phyloP scores from a whole-genome alignment of 305 asterid species.

The Euphrasia arctica region DNA sequence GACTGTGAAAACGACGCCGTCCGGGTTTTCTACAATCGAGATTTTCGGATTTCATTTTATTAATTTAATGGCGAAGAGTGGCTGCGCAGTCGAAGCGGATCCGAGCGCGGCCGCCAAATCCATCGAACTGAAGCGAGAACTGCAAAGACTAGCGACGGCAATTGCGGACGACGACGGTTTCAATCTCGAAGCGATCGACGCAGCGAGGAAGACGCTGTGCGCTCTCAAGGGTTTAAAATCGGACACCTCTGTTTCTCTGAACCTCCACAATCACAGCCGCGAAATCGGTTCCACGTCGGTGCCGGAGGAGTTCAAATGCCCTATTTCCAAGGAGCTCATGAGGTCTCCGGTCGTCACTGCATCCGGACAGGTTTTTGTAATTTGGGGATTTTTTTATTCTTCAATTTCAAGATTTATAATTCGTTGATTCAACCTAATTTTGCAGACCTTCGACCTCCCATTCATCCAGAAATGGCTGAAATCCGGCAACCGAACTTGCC shows the following conservation, averaged over 20 bases:
- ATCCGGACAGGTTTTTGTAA: slow-evolving; percentile 42
- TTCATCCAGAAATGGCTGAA: slow-evolving; percentile 49
- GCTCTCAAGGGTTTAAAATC: slow-evolving; percentile 46
- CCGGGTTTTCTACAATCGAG: neutral
- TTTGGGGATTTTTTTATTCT: neutral
- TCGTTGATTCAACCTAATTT: neutral
- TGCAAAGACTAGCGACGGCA: slow-evolving; percentile 50
- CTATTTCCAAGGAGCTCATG: slow-evolving; percentile 44
- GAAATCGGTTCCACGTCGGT: slow-evolving; percentile 20
- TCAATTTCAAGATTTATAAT: neutral
- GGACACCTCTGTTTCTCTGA: slow-evolving; percentile 32
- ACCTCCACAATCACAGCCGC: slow-evolving; percentile 11
- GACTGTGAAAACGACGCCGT: too few species aligned
- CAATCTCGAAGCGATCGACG: slow-evolving; percentile 49
- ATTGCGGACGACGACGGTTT: slow-evolving; percentile 49
- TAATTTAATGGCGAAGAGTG: slow-evolving; percentile 48
- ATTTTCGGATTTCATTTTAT: too few species aligned
- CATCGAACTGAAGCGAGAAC: slow-evolving; percentile 51
- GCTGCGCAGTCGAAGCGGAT: slow-evolving; percentile 36
- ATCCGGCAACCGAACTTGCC: slow-evolving; percentile 52
- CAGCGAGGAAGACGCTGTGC: slow-evolving; percentile 41
- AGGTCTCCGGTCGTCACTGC: slow-evolving; percentile 47
- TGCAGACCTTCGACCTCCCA: slow-evolving; percentile 54
- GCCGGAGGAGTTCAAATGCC: slow-evolving; percentile 49
- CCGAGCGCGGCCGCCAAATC: slow-evolving; percentile 37